Base-by-base conservation (phyloP, 192 early-diverging fungal species). In the Coemansia sp. region DNA sequence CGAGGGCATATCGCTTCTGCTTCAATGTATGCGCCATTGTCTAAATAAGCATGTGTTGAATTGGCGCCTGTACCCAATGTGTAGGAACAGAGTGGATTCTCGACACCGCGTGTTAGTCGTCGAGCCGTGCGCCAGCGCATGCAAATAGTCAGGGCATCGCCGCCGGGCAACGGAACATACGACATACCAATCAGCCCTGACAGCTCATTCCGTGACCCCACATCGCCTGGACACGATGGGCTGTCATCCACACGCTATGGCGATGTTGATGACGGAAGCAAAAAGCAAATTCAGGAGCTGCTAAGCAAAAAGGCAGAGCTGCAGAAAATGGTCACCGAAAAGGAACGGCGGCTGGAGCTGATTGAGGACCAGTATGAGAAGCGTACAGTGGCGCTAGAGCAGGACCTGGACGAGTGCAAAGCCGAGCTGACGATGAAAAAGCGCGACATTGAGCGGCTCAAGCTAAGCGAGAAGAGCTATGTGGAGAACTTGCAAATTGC, bases 371-470 rank as follows among this genome's bases (percentile, higher is more conserved):
- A 74, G 56, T 50, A 74, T 62, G 80, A 82, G 27, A 70, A 70
- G 41, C 37, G 51, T 14, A 54, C 62, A 2, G 50, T 54, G 1
- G 25, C 65, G 39, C 61, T 81, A 8, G 66, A 76, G 63, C 63
- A 51, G 25, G 62, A 72, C 29, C 38, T 81, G 4, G 79, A 81
- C 55, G 79, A 81, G 62, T 65, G 61, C 52, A 57, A 53, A 29
- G 71, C 65, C 14, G 72, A 82, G 62, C 52, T 78, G 56, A 71
- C 75, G 7, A 77, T 65, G 60, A 76, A 70, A 61, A 66, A 67
- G 60, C 73, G 79, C 45, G 79, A 81, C 6, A 76, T 81, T 37
- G 79, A 81, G 37, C 70, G 66, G 22, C 70, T 73, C 60, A 72
- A 56, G 58, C 24, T 15, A 22, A 29, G 59, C 25, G 60, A 69